Evolutionary conservation across 2,329 filamentous ascomycete genomes (phyloP).

Genomic region (Aspergillus ochraceus): DNA sequence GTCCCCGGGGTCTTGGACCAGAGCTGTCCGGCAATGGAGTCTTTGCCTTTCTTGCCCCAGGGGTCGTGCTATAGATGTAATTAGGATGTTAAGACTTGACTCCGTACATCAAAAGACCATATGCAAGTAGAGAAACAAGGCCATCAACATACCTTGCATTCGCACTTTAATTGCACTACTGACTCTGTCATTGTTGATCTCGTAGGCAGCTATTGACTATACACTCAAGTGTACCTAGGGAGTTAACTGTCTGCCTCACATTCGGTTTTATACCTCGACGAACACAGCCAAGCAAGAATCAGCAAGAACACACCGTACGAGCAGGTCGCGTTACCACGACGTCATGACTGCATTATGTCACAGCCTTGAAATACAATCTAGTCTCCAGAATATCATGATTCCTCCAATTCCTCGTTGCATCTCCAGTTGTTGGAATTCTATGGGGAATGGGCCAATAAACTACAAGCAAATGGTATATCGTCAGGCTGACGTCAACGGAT

Average conservation of each 20-base stretch:
- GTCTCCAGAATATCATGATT: neutral
- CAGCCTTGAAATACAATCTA: neutral
- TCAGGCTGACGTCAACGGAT: constrained; percentile 19
- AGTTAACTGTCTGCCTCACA: neutral
- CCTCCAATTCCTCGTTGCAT: neutral
- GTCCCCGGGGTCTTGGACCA: constrained; percentile 65
- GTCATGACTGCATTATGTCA: neutral
- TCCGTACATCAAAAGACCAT: too few species aligned
- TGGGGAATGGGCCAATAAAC: neutral
- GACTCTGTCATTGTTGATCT: constrained; percentile 46
- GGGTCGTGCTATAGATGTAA: constrained; percentile 55
- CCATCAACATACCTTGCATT: constrained; percentile 46
- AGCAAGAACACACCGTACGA: neutral
- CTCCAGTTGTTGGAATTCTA: neutral
- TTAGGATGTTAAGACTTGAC: neutral
- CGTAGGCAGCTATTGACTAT: too few species aligned
- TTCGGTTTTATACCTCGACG: neutral
- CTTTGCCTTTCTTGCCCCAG: constrained; percentile 68
- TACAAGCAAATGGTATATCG: neutral
- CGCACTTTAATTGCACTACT: constrained; percentile 56
- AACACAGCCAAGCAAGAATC: too few species aligned
- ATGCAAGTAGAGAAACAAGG: too few species aligned
- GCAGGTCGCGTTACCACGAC: neutral
- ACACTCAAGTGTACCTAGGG: too few species aligned
- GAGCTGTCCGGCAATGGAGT: constrained; percentile 65